Evolutionary conservation across 2,329 filamentous ascomycete species (phyloP).

Genomic region (Neonectria magnoliae): DNA sequence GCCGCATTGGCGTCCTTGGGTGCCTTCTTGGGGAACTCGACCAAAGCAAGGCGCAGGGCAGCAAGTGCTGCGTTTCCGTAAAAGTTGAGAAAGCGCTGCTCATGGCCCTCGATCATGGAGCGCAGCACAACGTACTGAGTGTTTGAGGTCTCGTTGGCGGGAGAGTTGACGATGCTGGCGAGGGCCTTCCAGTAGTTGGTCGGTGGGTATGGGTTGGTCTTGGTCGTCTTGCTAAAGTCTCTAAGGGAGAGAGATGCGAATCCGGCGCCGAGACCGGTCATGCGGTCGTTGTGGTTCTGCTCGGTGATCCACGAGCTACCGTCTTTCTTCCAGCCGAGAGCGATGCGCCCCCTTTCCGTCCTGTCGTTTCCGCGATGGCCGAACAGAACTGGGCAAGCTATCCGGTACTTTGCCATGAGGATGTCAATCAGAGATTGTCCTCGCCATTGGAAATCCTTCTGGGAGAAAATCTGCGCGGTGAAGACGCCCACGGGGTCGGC

Average conservation of each 20-base stretch:
- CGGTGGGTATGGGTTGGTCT: slow-evolving; percentile 79
- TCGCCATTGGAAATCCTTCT: slow-evolving; percentile 72
- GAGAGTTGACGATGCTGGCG: slow-evolving; percentile 80
- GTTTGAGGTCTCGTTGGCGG: slow-evolving; percentile 71
- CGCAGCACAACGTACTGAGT: slow-evolving; percentile 78
- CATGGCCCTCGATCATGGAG: slow-evolving; percentile 77
- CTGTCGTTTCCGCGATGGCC: slow-evolving; percentile 81
- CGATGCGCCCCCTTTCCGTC: slow-evolving; percentile 71
- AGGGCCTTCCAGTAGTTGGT: slow-evolving; percentile 85
- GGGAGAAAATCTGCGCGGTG: slow-evolving; percentile 78
- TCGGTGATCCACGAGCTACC: slow-evolving; percentile 70
- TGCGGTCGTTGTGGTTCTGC: slow-evolving; percentile 81
- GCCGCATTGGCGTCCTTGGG: slow-evolving; percentile 59
- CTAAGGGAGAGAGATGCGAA: slow-evolving; percentile 85
- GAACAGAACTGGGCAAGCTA: slow-evolving; percentile 85
- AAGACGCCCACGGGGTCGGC: slow-evolving; percentile 85
- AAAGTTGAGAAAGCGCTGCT: slow-evolving; percentile 79
- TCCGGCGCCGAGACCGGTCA: slow-evolving; percentile 85
- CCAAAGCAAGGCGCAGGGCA: slow-evolving; percentile 73
- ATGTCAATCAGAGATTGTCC: slow-evolving; percentile 80
- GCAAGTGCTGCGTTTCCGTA: slow-evolving; percentile 83
- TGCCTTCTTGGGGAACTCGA: slow-evolving; percentile 75
- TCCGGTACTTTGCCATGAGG: slow-evolving; percentile 84
- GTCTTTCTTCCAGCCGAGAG: slow-evolving; percentile 79
- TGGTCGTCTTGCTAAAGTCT: slow-evolving; percentile 77